phyloP scores from a whole-genome alignment of 1,284 basidiomycete genomes.

The Pyrrhoderma lamaoense region DNA sequence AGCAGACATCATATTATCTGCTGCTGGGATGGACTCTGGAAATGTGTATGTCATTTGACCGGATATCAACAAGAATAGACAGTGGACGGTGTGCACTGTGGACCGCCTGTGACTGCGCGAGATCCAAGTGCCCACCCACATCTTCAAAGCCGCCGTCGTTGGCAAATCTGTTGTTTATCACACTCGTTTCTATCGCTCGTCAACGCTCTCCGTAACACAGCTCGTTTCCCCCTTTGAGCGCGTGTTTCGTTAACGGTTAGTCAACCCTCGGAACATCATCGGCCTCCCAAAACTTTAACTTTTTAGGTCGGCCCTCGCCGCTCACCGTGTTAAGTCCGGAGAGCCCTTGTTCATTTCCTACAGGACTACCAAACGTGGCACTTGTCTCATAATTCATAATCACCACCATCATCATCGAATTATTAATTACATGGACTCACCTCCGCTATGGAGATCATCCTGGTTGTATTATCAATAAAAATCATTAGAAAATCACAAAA shows the following conservation, averaged over 20 bases:
- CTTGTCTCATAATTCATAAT: too few relatives aligned
- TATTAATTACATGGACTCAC: too few relatives aligned
- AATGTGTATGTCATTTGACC: not conserved
- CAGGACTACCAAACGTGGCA: too few relatives aligned
- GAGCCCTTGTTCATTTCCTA: not conserved
- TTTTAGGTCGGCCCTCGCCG: slow-evolving; percentile 6
- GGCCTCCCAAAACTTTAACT: slow-evolving; percentile 15
- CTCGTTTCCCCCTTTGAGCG: not conserved
- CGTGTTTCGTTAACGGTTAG: too few relatives aligned
- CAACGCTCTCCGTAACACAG: not conserved
- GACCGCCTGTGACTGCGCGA: too few relatives aligned
- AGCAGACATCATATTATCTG: not conserved
- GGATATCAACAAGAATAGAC: not conserved
- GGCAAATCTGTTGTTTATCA: not conserved
- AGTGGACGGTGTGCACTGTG: too few relatives aligned
- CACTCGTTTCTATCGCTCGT: not conserved
- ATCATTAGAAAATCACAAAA: too few relatives aligned
- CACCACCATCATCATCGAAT: too few relatives aligned
- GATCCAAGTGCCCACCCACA: too few relatives aligned
- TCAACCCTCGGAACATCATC: not conserved
- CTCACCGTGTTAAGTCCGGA: slow-evolving; percentile 17
- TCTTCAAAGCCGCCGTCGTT: too few relatives aligned
- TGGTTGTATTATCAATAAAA: too few relatives aligned
- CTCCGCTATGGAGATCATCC: too few relatives aligned
- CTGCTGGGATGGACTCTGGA: not conserved